phyloP scores from a whole-genome alignment of 1,284 basidiomycete genomes.

The Moesziomyces antarcticus region DNA sequence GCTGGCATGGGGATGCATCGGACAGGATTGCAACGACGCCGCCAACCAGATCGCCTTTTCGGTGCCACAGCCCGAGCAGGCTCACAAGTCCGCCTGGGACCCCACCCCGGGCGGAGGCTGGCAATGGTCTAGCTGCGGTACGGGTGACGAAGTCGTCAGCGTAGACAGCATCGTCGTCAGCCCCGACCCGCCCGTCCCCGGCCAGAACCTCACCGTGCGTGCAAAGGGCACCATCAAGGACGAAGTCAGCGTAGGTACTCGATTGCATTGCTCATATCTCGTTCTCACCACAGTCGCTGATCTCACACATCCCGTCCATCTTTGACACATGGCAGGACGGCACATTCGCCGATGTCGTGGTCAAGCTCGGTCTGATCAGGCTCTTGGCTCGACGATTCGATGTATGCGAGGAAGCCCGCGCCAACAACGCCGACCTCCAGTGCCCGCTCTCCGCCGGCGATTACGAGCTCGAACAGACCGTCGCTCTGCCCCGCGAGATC shows the following conservation, averaged over 20 bases:
- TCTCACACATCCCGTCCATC: not conserved
- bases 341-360: constrained; percentile 59
- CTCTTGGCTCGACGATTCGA: constrained; percentile 60
- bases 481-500: constrained; percentile 61
- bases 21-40: constrained; percentile 34
- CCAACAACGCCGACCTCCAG: constrained; percentile 61
- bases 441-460: constrained; percentile 60
- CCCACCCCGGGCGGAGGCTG: constrained; percentile 45
- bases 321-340: constrained; percentile 38
- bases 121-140: constrained; percentile 62
- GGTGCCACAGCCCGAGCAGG: constrained; percentile 13
- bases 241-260: constrained; percentile 53
- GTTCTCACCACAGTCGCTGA: no score
- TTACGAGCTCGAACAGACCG: constrained; percentile 63
- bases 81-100: constrained; percentile 1
- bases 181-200: constrained; percentile 64
- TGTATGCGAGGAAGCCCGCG: constrained; percentile 58
- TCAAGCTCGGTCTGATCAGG: constrained; percentile 63
- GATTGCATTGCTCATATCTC: no score
- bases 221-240: constrained; percentile 55
- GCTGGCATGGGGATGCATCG: constrained; percentile 45
- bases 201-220: constrained; percentile 62
- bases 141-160: constrained; percentile 44
- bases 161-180: constrained; percentile 56
- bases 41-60: constrained; percentile 46